Evolutionary conservation across 306 rosid species (phyloP).

Genomic region (Gastrolobium villosum): DNA sequence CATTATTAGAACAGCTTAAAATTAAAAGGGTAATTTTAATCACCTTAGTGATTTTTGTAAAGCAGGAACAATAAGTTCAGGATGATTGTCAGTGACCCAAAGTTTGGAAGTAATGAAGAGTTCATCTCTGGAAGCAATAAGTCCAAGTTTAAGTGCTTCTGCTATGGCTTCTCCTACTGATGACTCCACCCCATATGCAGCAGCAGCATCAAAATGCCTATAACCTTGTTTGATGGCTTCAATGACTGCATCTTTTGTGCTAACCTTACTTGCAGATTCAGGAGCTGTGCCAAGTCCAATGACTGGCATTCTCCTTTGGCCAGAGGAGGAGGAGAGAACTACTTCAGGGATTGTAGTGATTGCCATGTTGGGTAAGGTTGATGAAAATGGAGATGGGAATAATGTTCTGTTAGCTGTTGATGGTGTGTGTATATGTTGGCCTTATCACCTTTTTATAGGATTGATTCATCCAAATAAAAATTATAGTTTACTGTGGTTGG

Average conservation of each 20-base stretch:
- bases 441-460: too few relatives aligned
- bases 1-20: not conserved
- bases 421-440: too few relatives aligned
- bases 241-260: constrained; percentile 54
- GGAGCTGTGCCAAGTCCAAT: constrained; percentile 55
- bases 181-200: constrained; percentile 59
- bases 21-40: not conserved
- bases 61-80: constrained; percentile 54
- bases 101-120: constrained; percentile 61
- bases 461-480: too few relatives aligned
- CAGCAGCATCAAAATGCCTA: constrained; percentile 65
- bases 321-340: constrained; percentile 35
- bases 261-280: constrained; percentile 44
- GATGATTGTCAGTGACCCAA: constrained; percentile 62
- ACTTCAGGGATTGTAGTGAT: constrained; percentile 32
- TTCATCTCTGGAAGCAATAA: constrained; percentile 47
- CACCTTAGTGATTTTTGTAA: constrained; percentile 50
- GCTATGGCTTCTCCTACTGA: constrained; percentile 54
- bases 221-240: constrained; percentile 64
- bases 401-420: too few relatives aligned
- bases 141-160: constrained; percentile 57
- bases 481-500: too few relatives aligned
- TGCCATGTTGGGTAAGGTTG: not conserved
- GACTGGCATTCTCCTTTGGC: constrained; percentile 43
- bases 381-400: too few relatives aligned